Evolutionary conservation across 768 basidiomycete genomes (phyloP), one percentile per base, ranked within the genome.

Genomic region (Russula brevipes): DNA sequence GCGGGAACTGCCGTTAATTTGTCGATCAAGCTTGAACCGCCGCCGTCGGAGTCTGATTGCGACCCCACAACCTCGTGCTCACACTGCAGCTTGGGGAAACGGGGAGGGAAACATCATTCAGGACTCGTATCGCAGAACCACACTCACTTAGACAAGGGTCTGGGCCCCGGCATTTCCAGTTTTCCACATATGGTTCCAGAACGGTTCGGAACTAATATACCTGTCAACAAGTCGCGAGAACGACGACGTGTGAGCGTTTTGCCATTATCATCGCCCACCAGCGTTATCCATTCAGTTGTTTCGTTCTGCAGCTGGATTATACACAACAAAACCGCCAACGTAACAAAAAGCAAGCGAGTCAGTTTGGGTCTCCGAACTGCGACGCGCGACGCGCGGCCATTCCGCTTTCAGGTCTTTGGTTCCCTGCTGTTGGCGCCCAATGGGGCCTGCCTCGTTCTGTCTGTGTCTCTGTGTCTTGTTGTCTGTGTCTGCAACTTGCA

Each of bases 371-470:
- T 54, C 62, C 46, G 63, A 36, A 49, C n/a, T 54, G 35, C 24
- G n/a, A 57, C 54, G 61, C 49, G 35, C 11, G 19, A 38, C 45
- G 41, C 53, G 63, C 63, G 58, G 58, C 46, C 46, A 44, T 64
- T 59, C 63, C 58, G 2, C 24, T 54, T 64, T 38, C 17, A 54
- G 63, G 36, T 36, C 63, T 33, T 49, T 35, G 53, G 52, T 46
- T 36, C 41, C 46, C 1, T 5, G 2, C 14, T n/a, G 16, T 17
- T 44, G 58, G 63, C 57, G 46, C 5, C 57, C 57, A 54, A 50
- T 59, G 46, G 6, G 4, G 14, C n/a, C 10, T n/a, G 12, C 12
- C 38, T 39, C 12, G 38, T 42, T 42, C 41, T 45, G 3, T 19
- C 8, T 39, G 38, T 39, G 38, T 45, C 19, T 16, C 6, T 45